Base-by-base conservation (phyloP, 1,139 yeast genomes). In the Scheffersomyces illinoinensis region DNA sequence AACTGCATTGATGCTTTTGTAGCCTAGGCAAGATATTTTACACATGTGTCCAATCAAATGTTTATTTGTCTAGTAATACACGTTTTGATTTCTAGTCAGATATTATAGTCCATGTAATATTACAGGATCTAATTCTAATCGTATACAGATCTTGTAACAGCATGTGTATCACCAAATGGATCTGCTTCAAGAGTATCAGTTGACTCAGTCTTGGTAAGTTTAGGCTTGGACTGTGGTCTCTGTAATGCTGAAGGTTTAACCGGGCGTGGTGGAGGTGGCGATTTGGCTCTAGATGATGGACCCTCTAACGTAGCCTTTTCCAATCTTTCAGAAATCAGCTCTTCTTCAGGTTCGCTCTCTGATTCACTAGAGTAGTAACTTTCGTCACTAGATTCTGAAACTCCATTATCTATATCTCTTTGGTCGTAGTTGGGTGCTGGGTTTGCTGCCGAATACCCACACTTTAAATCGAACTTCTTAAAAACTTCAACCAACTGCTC, bases 401-500 rank as follows among this genome's bases (percentile, higher is more conserved):
- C 76, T 39, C 64, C 68, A 17, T 69, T 73, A 39, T 70, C 74
- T 21, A 73, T 78, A 39, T 70, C 74, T 21, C 73, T 78, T n/a
- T 72, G 71, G 50, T 71, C 75, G 56, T 72, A 72, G 47, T 65
- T 61, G 10, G 81, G 81, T 0, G 81, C 80, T 0, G 81, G 79
- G 54, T 75, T 76, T 3, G 68, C 74, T 2, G 63, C 74, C 2
- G 76, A 67, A 59, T 76, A 76, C 1, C 85, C 84, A 51, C 81
- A 74, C 58, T 74, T 71, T 1, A 64, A 58, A 62, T 93, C 97
- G 71, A 87, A 93, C 61, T 79, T 75, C 66, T 88, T 86, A 68
- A 95, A 81, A 0, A 93, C 88, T 5, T 78, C 78, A 12, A 95
- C 96, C 62, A 95, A 82, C 68, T 90, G 93, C 68, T 95, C 99